Base-by-base conservation (phyloP, 2,329 filamentous ascomycete species). In the Botryotinia convoluta region DNA sequence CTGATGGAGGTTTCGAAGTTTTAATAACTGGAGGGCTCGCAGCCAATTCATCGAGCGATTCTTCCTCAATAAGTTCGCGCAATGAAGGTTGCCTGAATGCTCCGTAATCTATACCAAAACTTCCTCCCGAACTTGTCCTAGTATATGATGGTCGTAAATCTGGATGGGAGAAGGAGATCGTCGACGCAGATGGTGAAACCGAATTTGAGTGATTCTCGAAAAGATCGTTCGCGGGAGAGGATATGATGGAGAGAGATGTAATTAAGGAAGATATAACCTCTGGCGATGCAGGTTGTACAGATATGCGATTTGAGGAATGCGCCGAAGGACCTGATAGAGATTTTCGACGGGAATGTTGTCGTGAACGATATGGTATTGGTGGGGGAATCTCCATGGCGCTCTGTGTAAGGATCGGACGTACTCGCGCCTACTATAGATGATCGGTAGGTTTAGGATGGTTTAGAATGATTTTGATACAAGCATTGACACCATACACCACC, bases 1-100 rank as follows among this genome's bases (percentile, higher is more conserved):
- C 93, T 69, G 92, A 93, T 0, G 93, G 93, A 12, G 91, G 92
- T 81, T 95, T 95, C 45, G 93, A 89, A 45, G 95, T 97, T 76
- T 92, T 91, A 78, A 97, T 88, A 72, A 95, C 88, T 29, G 94
- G 94, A 20, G 93, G 84, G 65, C 85, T 84, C 35, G 89, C 89
- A 44, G 89, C 86, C 62, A 90, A 83, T 72, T 91, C 87, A 82
- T 90, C 87, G 76, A 90, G 82, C 18, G 86, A 84, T 73, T 83
- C 80, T 51, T 86, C 84, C 67, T 87, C 84, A 62, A 84, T 79
- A 20, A 86, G 79, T 29, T 88, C 85, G 70, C 86, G 85, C 45
- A 86, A 83, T 29, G 85, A 83, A 7, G 87, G 84, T 64, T 86
- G 84, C 68, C 86, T 84, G 81, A 89, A 91, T 74, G 89, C 87